Percentiles rank a stretch among this genome's conserved stretches.
These are phyloP conservation scores for Venustampulla echinocandica DNA, from an alignment of 495 filamentous ascomycete species.

Conservation along the genomic window DNA sequence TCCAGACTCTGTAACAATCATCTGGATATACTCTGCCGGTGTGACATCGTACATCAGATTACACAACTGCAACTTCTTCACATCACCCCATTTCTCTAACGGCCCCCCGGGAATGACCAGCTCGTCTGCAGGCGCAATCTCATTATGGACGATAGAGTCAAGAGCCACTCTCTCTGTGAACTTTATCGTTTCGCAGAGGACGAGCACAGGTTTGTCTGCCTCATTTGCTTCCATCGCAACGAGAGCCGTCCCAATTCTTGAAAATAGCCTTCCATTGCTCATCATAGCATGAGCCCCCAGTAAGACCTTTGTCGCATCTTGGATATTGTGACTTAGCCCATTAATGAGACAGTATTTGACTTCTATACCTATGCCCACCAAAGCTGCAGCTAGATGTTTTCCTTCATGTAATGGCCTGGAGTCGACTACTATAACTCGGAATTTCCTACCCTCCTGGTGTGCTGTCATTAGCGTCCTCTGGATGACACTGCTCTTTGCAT, in stretches of 20 bases:
- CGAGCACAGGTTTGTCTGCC: constrained; percentile 68
- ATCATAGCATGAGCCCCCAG: constrained; percentile 87
- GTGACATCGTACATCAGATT: constrained; percentile 93
- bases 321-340: constrained; percentile 61
- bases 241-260: constrained; percentile 75
- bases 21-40: constrained; percentile 76
- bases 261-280: constrained; percentile 81
- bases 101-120: constrained; percentile 32
- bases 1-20: constrained; percentile 88
- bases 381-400: constrained; percentile 57
- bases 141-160: constrained; percentile 87
- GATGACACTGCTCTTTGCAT: constrained; percentile 79
- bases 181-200: constrained; percentile 91
- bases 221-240: constrained; percentile 81
- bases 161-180: constrained; percentile 86
- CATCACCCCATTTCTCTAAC: constrained; percentile 51
- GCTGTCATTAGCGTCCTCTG: constrained; percentile 69
- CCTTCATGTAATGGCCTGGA: constrained; percentile 74
- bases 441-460: constrained; percentile 55
- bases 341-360: constrained; percentile 76
- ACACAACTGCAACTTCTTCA: constrained; percentile 58
- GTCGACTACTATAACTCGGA: constrained; percentile 81
- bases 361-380: constrained; percentile 59
- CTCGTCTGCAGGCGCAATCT: constrained; percentile 67
- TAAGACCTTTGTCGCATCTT: constrained; percentile 69